These are phyloP conservation scores for Pseudocercospora pini-densiflorae DNA, from an alignment of 2,329 filamentous ascomycete species.

Conservation along the genomic window DNA sequence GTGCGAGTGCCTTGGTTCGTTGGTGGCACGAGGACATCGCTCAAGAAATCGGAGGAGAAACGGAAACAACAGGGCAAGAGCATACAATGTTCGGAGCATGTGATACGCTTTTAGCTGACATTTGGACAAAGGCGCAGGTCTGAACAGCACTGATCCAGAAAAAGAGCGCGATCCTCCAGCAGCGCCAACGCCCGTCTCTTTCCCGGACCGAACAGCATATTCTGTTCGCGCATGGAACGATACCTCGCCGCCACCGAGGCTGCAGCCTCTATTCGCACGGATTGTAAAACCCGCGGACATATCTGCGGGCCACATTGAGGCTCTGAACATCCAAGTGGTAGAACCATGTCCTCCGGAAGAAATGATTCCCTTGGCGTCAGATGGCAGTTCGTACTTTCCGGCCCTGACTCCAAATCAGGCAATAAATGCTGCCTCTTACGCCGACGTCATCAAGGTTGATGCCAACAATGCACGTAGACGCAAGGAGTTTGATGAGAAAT, in stretches of 20 bases:
- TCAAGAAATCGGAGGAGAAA: neutral
- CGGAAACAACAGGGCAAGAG: neutral
- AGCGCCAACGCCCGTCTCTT: constrained; percentile 32
- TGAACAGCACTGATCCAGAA: constrained; percentile 31
- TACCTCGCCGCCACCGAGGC: constrained; percentile 40
- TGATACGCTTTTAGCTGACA: neutral
- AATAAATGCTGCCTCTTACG: constrained; percentile 36
- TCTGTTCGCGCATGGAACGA: constrained; percentile 24
- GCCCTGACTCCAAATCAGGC: constrained; percentile 33
- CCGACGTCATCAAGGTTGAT: constrained; percentile 44
- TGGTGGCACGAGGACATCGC: constrained; percentile 8
- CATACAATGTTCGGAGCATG: neutral
- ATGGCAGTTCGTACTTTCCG: constrained; percentile 46
- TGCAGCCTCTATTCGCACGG: constrained; percentile 49
- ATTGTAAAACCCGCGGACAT: constrained; percentile 50
- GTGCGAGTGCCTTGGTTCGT: constrained; percentile 22
- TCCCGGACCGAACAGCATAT: constrained; percentile 28
- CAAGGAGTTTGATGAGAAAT: constrained; percentile 54
- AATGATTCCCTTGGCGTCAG: constrained; percentile 41
- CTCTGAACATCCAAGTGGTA: constrained; percentile 49
- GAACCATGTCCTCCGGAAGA: constrained; percentile 45
- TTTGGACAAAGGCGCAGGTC: constrained; percentile 13
- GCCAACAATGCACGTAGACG: constrained; percentile 53
- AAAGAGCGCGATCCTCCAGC: constrained; percentile 37
- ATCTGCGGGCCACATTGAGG: constrained; percentile 43